phyloP scores from a whole-genome alignment of 768 basidiomycete genomes.

The Mrakia gelida region DNA sequence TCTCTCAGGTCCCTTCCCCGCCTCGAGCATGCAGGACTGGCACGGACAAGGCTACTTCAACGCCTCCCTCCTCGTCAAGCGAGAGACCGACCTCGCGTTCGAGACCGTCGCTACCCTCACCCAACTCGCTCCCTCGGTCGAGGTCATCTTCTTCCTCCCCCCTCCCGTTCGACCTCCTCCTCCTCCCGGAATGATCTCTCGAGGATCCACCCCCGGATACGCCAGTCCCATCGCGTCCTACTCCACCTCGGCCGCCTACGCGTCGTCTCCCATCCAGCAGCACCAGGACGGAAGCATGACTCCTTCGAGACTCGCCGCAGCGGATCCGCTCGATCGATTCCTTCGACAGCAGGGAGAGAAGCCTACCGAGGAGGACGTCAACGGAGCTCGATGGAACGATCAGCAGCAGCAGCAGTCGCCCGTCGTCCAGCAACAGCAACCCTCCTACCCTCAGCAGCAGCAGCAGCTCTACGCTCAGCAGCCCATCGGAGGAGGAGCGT shows the following conservation, averaged over 20 bases:
- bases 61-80: constrained; percentile 75
- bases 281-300: constrained; percentile 12
- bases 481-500: constrained; percentile 20
- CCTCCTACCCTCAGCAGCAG: constrained; percentile 18
- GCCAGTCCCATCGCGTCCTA: constrained; percentile 8
- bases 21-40: constrained; percentile 91
- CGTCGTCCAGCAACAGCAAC: constrained; percentile 22
- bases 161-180: constrained; percentile 26
- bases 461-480: constrained; percentile 27
- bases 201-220: constrained; percentile 6
- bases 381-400: constrained; percentile 14
- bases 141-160: constrained; percentile 28
- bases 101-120: constrained; percentile 39
- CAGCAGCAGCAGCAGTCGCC: constrained; percentile 21
- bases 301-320: constrained; percentile 4
- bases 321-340: constrained; percentile 30
- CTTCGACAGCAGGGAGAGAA: constrained; percentile 18
- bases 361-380: not conserved
- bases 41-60: constrained; percentile 84
- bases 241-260: not conserved
- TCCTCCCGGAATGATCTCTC: constrained; percentile 21
- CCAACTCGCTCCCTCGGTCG: constrained; percentile 20
- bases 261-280: constrained; percentile 6
- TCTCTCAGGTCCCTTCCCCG: constrained; percentile 73
- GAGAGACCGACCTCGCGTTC: constrained; percentile 48